phyloP scores from a whole-genome alignment of 2,329 filamentous ascomycete genomes.

The Macrophomina tecta region DNA sequence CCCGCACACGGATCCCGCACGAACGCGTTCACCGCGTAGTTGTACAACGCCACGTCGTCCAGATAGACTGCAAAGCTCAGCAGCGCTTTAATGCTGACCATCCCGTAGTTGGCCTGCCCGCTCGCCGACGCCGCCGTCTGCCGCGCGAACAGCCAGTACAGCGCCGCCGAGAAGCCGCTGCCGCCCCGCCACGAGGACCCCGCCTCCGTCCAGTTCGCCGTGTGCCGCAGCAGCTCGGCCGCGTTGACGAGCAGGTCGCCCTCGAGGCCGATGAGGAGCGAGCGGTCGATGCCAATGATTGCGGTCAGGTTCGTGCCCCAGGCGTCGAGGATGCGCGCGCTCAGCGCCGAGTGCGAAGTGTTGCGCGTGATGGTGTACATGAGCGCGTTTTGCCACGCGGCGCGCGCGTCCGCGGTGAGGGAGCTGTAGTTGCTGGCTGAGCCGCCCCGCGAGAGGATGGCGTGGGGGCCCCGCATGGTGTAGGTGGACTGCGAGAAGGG shows the following conservation, averaged over 20 bases:
- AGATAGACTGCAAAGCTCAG: constrained; percentile 50
- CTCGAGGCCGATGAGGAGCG: constrained; percentile 48
- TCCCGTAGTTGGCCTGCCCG: constrained; percentile 53
- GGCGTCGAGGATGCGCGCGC: constrained; percentile 46
- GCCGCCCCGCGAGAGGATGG: constrained; percentile 41
- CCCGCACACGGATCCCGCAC: constrained; percentile 48
- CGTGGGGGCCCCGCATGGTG: constrained; percentile 41
- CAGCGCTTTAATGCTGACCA: constrained; percentile 49
- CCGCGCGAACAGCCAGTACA: constrained; percentile 51
- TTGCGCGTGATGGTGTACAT: constrained; percentile 53
- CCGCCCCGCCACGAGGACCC: constrained; percentile 45
- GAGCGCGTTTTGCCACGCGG: constrained; percentile 50
- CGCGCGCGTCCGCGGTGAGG: constrained; percentile 46
- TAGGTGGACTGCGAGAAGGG: constrained; percentile 32
- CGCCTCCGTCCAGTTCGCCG: constrained; percentile 48
- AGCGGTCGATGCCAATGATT: constrained; percentile 44
- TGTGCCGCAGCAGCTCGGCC: constrained; percentile 54
- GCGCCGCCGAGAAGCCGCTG: constrained; percentile 47
- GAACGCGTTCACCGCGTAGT: constrained; percentile 48
- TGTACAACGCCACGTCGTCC: constrained; percentile 50
- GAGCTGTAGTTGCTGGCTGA: constrained; percentile 44
- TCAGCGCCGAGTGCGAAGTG: constrained; percentile 42
- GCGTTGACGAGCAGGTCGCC: constrained; percentile 51
- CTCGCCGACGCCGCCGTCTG: constrained; percentile 47
- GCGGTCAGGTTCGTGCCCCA: constrained; percentile 44